Base-by-base conservation (phyloP, 768 basidiomycete species). In the Xerocomellus amylosporus region DNA sequence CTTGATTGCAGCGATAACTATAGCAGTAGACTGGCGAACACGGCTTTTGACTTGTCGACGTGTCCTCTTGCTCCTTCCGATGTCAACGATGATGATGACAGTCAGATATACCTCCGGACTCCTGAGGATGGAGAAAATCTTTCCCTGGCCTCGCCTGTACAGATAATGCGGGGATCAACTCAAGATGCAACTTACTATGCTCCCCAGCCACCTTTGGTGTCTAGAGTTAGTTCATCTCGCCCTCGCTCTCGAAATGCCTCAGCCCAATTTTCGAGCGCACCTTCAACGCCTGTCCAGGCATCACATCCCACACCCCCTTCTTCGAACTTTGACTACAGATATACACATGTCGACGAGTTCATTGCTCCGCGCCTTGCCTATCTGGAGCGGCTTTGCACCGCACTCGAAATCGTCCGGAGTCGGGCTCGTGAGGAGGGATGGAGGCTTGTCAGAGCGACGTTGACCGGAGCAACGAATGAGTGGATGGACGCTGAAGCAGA, bases 401-500 rank as follows among this genome's bases (percentile, higher is more conserved):
- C 79, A 12, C 65, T 78, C 28, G 68, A 74, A 9, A 59, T 77
- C 10, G 74, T 80, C 22, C 74, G 76, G 17, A 65, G 73, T 8
- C 77, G 80, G 66, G 42, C 73, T 73, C 46, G 70, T 68, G 43
- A 73, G 69, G 46, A 74, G 69, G 54, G 79, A 74, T 60, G 64
- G 73, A 33, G 66, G 66, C 37, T 74, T 72, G 22, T 77, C 74
- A 36, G 73, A 71, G 57, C 68, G 5, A 61, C 58, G 4, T 40
- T 24, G 15, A 60, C 54, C 10, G 58, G 62, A 45, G 57, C 61
- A 58, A 50, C 53, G 62, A 56, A 65, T 57, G 53, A 53, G 56
- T 69, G 66, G 69, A 55, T 56, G 58, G 69, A 71, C 19, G 8
- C 51, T 12, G 69, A 71, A 28, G 19, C 43, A 5, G 69, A 72